Percentiles rank a stretch among this genome's conserved stretches.
Evolutionary conservation across 345 rosid genomes (phyloP).

Genomic region (Pugionium dolabratum): DNA sequence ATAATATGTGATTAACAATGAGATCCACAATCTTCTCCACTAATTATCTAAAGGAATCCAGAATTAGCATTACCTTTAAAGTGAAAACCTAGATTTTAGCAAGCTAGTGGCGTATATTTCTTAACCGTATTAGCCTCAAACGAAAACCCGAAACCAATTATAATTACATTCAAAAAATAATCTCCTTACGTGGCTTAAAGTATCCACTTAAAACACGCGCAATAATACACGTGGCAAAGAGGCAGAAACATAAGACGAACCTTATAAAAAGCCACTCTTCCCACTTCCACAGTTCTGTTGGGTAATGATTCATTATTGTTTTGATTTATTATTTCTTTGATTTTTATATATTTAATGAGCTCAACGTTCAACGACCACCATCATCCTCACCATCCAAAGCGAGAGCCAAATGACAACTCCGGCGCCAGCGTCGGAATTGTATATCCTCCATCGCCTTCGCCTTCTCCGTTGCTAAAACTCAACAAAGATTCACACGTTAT

Average conservation of each 20-base stretch:
- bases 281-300: not conserved
- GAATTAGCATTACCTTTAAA: not conserved
- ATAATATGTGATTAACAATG: constrained; percentile 8
- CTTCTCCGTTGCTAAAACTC: constrained; percentile 33
- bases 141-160: not conserved
- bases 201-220: constrained; percentile 16
- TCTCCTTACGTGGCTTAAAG: constrained; percentile 4
- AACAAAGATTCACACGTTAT: constrained; percentile 60
- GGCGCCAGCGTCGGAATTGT: constrained; percentile 12
- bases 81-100: constrained; percentile 24
- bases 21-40: constrained; percentile 32
- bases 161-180: not conserved
- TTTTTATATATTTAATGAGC: constrained; percentile 18
- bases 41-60: constrained; percentile 13
- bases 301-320: not conserved
- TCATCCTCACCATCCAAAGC: constrained; percentile 23
- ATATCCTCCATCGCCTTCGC: constrained; percentile 27
- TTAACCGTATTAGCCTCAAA: constrained; percentile 23
- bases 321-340: constrained; percentile 11
- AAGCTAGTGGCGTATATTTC: constrained; percentile 35
- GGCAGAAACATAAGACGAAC: not conserved
- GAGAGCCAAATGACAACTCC: constrained; percentile 31
- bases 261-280: constrained; percentile 28
- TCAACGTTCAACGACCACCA: constrained; percentile 33
- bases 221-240: constrained; percentile 24